Conservation (phyloP, 768 basidiomycete species). For the Krasilnikovozyma curviuscula region DNA sequence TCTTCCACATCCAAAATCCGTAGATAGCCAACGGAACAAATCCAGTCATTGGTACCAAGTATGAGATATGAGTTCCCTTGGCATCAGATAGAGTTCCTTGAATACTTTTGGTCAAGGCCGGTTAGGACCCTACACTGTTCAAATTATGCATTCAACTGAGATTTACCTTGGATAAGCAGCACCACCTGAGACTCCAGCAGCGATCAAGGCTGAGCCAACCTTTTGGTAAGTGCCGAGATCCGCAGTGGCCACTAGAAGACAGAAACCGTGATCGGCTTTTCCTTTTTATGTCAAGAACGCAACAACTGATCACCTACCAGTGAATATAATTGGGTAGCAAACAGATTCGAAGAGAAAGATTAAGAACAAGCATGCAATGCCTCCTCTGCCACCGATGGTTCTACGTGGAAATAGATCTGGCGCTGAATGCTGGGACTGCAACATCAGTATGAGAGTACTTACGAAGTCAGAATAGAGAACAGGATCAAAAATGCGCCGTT, state of each 20-base stretch:
- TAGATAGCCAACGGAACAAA: too few species aligned
- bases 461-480: constrained; percentile 18
- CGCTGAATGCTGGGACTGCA: too few species aligned
- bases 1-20: too few species aligned
- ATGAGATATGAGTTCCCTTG: background rate
- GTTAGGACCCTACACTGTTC: too few species aligned
- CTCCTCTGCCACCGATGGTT: constrained; percentile 15
- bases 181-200: background rate
- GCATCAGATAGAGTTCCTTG: background rate
- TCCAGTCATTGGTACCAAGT: too few species aligned
- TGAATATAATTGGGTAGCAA: constrained; percentile 13
- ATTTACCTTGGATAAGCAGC: background rate
- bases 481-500: constrained; percentile 15
- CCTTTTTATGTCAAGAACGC: background rate
- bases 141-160: too few species aligned
- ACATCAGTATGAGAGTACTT: too few species aligned
- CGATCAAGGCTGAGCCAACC: background rate
- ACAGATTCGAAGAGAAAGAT: constrained; percentile 17
- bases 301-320: constrained; percentile 4
- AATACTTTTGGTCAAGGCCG: too few species aligned
- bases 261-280: background rate
- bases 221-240: constrained; percentile 1
- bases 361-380: constrained; percentile 18
- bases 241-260: background rate
- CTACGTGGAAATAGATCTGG: too few species aligned